Percentiles rank a stretch among this genome's conserved stretches.
Evolutionary conservation across 2,329 filamentous ascomycete genomes (phyloP).

Genomic region (Penicillium verrucosum): DNA sequence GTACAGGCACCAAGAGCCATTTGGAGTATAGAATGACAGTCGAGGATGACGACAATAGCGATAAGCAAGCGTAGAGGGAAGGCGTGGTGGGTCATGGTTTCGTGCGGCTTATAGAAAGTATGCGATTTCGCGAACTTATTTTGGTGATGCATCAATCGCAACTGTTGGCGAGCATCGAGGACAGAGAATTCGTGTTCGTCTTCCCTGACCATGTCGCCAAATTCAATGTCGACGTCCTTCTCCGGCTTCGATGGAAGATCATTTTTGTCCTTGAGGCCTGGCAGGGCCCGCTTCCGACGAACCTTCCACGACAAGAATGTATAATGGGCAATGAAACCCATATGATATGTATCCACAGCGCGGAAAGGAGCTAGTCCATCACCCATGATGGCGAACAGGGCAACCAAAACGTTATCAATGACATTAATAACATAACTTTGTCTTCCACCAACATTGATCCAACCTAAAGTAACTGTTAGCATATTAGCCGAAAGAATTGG

Average conservation of each 20-base stretch:
- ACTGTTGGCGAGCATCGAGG: slow-evolving; percentile 63
- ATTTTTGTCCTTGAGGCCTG: slow-evolving; percentile 64
- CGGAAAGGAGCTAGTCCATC: slow-evolving; percentile 72
- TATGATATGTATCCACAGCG: slow-evolving; percentile 79
- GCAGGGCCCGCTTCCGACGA: slow-evolving; percentile 60
- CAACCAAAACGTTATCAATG: slow-evolving; percentile 69
- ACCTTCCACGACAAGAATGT: slow-evolving; percentile 63
- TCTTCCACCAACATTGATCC: slow-evolving; percentile 75
- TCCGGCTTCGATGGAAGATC: slow-evolving; percentile 56
- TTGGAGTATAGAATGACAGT: slow-evolving; percentile 75
- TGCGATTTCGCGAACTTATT: slow-evolving; percentile 77
- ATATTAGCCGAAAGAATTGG: slow-evolving; percentile 1
- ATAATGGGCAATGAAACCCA: slow-evolving; percentile 77
- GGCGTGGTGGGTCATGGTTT: slow-evolving; percentile 75
- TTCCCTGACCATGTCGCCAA: slow-evolving; percentile 41
- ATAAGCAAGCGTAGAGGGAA: slow-evolving; percentile 73
- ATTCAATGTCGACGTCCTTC: slow-evolving; percentile 45
- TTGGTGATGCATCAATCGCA: slow-evolving; percentile 70
- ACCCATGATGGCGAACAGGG: slow-evolving; percentile 67
- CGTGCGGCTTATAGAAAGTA: slow-evolving; percentile 85
- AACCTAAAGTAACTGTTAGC: slow-evolving; percentile 45
- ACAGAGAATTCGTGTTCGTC: slow-evolving; percentile 60
- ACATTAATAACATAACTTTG: slow-evolving; percentile 68
- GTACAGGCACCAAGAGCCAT: slow-evolving; percentile 75
- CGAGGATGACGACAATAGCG: slow-evolving; percentile 73